Conservation (phyloP, 2,329 filamentous ascomycete genomes). For the Fusarium verticillioides region DNA sequence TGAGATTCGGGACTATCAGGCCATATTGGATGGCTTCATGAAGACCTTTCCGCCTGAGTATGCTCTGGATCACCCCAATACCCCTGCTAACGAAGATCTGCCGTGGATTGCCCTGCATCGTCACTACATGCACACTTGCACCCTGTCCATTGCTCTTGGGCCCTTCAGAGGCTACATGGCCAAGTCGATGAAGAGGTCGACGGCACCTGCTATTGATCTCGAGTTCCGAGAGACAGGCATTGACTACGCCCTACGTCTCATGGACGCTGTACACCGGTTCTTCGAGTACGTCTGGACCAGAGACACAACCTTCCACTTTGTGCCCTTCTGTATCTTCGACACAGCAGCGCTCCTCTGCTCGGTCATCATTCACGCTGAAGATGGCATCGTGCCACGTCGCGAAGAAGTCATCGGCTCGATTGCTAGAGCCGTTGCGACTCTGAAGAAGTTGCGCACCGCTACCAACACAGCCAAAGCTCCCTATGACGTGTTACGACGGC, state of each 20-base stretch:
- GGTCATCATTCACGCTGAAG: slow-evolving; percentile 14
- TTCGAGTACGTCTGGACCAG: slow-evolving; percentile 29
- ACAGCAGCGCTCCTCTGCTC: slow-evolving; percentile 16
- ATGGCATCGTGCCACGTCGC: neutral
- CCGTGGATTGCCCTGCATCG: slow-evolving; percentile 23
- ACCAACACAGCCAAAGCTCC: slow-evolving; percentile 23
- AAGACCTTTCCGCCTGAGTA: slow-evolving; percentile 16
- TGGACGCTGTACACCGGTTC: slow-evolving; percentile 10
- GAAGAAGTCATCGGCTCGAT: slow-evolving; percentile 7
- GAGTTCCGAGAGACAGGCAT: slow-evolving; percentile 14
- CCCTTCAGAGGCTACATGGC: slow-evolving; percentile 25
- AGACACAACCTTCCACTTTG: slow-evolving; percentile 22
- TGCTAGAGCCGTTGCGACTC: neutral
- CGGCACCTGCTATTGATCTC: neutral
- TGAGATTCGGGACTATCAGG: slow-evolving; percentile 14
- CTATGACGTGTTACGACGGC: slow-evolving; percentile 17
- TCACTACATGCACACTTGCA: slow-evolving; percentile 26
- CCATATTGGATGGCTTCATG: slow-evolving; percentile 12
- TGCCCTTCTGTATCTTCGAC: slow-evolving; percentile 23
- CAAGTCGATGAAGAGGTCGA: neutral
- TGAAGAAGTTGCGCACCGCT: slow-evolving; percentile 24
- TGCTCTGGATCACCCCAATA: slow-evolving; percentile 18
- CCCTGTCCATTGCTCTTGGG: slow-evolving; percentile 7
- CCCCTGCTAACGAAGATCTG: neutral
- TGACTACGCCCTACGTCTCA: slow-evolving; percentile 11